Evolutionary conservation across 2,329 filamentous ascomycete species (phyloP), one percentile per base, ranked within the genome.

Genomic region (Fusarium torreyae): DNA sequence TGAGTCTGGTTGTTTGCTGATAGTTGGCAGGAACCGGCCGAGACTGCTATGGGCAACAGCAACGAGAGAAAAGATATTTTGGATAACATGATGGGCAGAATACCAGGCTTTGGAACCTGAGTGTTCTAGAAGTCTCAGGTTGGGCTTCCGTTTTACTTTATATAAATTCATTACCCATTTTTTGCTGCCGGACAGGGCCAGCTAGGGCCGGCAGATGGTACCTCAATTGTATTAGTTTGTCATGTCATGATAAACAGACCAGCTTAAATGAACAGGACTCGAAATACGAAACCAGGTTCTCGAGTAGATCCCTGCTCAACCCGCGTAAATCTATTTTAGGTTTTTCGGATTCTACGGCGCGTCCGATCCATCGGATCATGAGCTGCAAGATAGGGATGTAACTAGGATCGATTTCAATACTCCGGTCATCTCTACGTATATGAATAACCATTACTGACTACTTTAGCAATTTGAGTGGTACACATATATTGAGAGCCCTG

Each of bases 211-310:
- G 33, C 5, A 24, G 2, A 31, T 38, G n/a, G 3, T 22, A 7
- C 31, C 11, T 7, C 20, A 22, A 3, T 6, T 4, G 5, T 4
- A 3, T 15, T 55, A 33, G 18, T 10, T 28, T 18, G 33, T 39
- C 38, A n/a, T 31, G 15, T 55, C 49, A 22, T 38, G 28, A 50
- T 31, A 1, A 5, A 38, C 28, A 50, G 17, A 24, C 24, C 14
- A 50, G 43, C n/a, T 50, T 31, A 24, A 24, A 55, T 39, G 9
- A 50, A 10, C 7, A 55, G 42, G 52, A 38, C 9, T n/a, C 28
- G 3, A 2, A 1, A 38, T 22, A 33, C 40, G 31, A 48, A 54
- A 36, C 51, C 7, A 14, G 14, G 9, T 31, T 2, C 17, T 49
- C 20, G n/a, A 9, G 8, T n/a, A 38, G 10, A 11, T 33, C 33